A percentile compares a stretch with the other conserved stretches of the same genome.
Conservation (phyloP, 495 filamentous ascomycete species). For the Penicillium samsonianum region DNA sequence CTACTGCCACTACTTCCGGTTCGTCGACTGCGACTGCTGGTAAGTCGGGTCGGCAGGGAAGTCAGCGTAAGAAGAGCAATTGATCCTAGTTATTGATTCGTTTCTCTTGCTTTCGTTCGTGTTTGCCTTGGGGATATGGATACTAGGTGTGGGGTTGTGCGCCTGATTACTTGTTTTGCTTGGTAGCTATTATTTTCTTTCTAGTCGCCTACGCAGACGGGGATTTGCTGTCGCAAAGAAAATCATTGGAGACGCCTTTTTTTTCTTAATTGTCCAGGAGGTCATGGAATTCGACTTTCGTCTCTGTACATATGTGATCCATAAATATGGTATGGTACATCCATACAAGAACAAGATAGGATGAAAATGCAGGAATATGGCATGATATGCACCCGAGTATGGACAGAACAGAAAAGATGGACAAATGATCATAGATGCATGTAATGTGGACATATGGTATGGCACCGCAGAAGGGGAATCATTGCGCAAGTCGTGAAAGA, state of each 20-base stretch:
- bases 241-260: not conserved
- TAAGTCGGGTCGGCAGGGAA: slow-evolving; percentile 25
- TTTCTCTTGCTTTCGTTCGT: slow-evolving; percentile 1
- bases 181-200: not conserved
- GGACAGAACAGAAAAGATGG: not conserved
- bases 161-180: not conserved
- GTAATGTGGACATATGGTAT: slow-evolving; percentile 19
- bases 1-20: slow-evolving; percentile 16
- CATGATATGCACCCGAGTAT: slow-evolving; percentile 22
- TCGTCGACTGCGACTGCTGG: slow-evolving; percentile 7
- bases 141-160: slow-evolving; percentile 1
- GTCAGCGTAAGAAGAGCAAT: slow-evolving; percentile 32
- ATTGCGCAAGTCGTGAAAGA: slow-evolving; percentile 25
- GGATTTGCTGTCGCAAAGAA: slow-evolving; percentile 3
- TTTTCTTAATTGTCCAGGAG: not conserved
- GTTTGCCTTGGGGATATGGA: not conserved
- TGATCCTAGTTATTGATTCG: slow-evolving; percentile 7
- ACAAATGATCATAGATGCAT: slow-evolving; percentile 11
- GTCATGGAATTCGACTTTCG: not conserved
- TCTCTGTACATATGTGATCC: slow-evolving; percentile 28
- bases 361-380: slow-evolving; percentile 18
- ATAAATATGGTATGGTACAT: slow-evolving; percentile 16
- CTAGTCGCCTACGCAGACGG: not conserved
- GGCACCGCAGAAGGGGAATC: slow-evolving; percentile 36
- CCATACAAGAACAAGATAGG: slow-evolving; percentile 6